phyloP scores from a whole-genome alignment of 257 asterid genomes.

The Nicotiana obtusifolia region DNA sequence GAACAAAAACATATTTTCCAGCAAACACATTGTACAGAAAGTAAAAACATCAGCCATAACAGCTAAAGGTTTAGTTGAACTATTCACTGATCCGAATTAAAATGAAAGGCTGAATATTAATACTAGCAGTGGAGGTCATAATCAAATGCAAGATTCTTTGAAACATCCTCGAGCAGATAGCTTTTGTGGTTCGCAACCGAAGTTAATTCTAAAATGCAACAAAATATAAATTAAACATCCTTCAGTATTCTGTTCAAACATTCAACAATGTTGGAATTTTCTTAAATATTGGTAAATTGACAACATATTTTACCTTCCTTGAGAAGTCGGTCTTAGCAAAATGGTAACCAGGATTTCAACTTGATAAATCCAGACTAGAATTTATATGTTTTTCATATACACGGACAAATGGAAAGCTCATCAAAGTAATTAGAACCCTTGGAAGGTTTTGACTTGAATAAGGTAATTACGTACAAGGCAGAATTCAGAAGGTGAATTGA shows the following conservation, averaged over 20 bases:
- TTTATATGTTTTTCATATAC: background rate
- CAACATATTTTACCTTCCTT: background rate
- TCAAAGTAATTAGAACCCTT: background rate
- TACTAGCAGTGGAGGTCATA: background rate
- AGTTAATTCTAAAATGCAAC: background rate
- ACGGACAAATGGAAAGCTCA: background rate
- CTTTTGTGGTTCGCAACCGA: background rate
- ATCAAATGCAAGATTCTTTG: slow-evolving; percentile 5
- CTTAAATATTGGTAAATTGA: background rate
- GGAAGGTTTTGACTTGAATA: background rate
- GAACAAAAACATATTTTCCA: background rate
- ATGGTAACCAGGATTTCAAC: background rate
- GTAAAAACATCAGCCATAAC: background rate
- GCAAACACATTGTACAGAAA: background rate
- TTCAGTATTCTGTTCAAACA: background rate
- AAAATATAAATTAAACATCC: background rate
- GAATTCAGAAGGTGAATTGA: background rate
- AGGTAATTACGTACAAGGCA: background rate
- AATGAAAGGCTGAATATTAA: background rate
- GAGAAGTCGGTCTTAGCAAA: background rate
- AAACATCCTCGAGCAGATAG: background rate
- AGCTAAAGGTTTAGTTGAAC: background rate
- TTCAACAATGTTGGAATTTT: background rate
- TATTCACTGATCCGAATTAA: background rate
- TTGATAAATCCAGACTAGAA: background rate